phyloP scores from a whole-genome alignment of 495 filamentous ascomycete genomes.

The Xylaria bambusicola region DNA sequence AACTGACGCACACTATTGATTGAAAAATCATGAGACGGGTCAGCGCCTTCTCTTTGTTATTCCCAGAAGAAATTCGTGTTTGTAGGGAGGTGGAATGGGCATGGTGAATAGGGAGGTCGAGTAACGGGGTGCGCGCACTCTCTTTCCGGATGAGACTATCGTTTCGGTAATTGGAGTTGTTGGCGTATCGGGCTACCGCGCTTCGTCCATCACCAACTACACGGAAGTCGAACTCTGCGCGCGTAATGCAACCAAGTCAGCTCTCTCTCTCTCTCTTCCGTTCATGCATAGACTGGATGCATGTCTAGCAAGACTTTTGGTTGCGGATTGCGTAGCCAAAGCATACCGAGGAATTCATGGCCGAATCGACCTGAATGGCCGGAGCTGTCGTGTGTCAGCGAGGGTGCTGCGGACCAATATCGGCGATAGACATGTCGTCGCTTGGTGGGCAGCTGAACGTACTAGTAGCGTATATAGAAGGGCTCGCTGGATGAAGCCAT shows the following conservation, averaged over 20 bases:
- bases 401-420: constrained; percentile 7
- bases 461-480: constrained; percentile 99
- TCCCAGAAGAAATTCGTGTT: too few species aligned
- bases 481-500: constrained; percentile 57
- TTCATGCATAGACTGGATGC: too few species aligned
- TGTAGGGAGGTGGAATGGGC: not conserved
- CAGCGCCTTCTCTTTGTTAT: too few species aligned
- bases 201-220: constrained; percentile 92
- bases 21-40: too few species aligned
- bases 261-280: too few species aligned
- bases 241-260: constrained; percentile 30
- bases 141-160: constrained; percentile 99
- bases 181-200: constrained; percentile 93
- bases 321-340: too few species aligned
- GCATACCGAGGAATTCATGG: constrained; percentile 93
- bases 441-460: constrained; percentile 34
- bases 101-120: not conserved
- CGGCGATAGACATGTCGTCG: too few species aligned
- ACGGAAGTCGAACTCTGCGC: constrained; percentile 92
- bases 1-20: constrained; percentile 92
- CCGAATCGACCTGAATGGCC: constrained; percentile 97
- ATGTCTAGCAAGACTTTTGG: too few species aligned
- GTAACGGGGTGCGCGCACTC: constrained; percentile 65
- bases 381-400: constrained; percentile 61
- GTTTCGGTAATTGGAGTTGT: constrained; percentile 99